These are phyloP conservation scores for Psilocybe subaeruginosa DNA, from an alignment of 768 basidiomycete species.

Conservation along the genomic window DNA sequence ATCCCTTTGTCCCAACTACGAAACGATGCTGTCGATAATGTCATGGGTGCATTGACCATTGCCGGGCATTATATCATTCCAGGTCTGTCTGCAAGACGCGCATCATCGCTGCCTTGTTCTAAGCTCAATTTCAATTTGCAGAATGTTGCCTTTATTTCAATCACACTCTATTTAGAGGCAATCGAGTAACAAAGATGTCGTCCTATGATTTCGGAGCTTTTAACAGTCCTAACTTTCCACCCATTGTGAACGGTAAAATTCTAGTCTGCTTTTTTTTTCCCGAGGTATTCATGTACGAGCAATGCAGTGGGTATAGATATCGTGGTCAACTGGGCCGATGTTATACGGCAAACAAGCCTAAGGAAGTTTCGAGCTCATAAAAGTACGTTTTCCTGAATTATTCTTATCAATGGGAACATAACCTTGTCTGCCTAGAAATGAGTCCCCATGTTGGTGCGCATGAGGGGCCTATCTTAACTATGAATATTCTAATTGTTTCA, in stretches of 20 bases:
- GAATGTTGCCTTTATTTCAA: slow-evolving; percentile 92
- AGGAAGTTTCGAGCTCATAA: slow-evolving; percentile 84
- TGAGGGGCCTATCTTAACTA: slow-evolving; percentile 24
- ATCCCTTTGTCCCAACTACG: slow-evolving; percentile 89
- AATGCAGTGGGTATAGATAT: slow-evolving; percentile 85
- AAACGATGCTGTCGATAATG: slow-evolving; percentile 94
- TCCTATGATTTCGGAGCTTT: slow-evolving; percentile 86
- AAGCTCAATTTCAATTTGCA: slow-evolving; percentile 27
- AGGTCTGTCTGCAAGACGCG: slow-evolving; percentile 45
- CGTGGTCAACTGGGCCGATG: slow-evolving; percentile 85
- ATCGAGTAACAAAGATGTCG: slow-evolving; percentile 81
- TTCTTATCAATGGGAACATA: slow-evolving; percentile 5
- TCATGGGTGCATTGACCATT: slow-evolving; percentile 86
- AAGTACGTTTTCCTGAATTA: slow-evolving; percentile 37
- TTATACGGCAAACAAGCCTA: slow-evolving; percentile 80
- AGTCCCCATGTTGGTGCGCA: slow-evolving; percentile 73
- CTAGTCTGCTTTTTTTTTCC: neutral
- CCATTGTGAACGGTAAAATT: slow-evolving; percentile 74
- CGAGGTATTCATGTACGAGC: neutral
- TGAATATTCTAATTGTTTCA: slow-evolving; percentile 1
- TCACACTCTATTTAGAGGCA: slow-evolving; percentile 84
- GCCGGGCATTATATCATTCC: slow-evolving; percentile 93
- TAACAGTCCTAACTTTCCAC: slow-evolving; percentile 80
- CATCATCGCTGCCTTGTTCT: neutral
- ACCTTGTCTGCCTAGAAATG: slow-evolving; percentile 52